These are phyloP conservation scores for Eleusine indica DNA, from an alignment of 176 grass and related monocot genomes.

Conservation along the genomic window DNA sequence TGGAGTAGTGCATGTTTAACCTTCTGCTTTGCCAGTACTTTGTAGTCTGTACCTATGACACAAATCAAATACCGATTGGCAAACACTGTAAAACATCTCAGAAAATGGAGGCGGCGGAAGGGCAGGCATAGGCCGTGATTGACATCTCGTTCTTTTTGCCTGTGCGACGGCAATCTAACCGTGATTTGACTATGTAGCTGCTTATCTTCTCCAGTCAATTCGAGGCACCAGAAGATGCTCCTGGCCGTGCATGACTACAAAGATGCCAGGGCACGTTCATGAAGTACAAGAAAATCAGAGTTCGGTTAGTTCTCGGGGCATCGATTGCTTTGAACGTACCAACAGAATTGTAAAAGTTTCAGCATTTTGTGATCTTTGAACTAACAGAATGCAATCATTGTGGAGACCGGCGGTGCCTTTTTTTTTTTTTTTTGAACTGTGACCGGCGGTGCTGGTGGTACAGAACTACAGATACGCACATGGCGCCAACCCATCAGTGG, in stretches of 20 bases:
- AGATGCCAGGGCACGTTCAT: slow-evolving; percentile 26
- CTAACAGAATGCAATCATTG: neutral
- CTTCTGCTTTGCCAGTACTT: too few species aligned
- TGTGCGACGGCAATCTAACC: too few species aligned
- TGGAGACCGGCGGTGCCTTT: neutral
- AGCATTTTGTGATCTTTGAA: neutral
- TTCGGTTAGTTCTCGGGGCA: neutral
- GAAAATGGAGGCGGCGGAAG: too few species aligned
- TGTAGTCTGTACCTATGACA: too few species aligned
- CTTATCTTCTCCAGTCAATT: neutral
- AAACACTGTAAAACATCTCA: too few species aligned
- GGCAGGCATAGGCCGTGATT: slow-evolving; percentile 21
- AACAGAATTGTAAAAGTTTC: neutral
- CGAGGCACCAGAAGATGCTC: neutral
- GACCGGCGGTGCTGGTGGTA: neutral
- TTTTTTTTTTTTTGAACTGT: too few species aligned
- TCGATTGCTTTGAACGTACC: neutral
- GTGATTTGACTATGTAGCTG: neutral
- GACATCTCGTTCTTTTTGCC: neutral
- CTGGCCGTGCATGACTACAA: slow-evolving; percentile 18
- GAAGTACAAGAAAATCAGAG: slow-evolving; percentile 26
- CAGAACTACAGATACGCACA: neutral
- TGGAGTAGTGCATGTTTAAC: too few species aligned
- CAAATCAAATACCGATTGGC: too few species aligned
- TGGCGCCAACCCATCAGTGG: neutral